These are phyloP conservation scores for Apophysomyces elegans DNA, from an alignment of 371 early-diverging fungal genomes.

Conservation along the genomic window DNA sequence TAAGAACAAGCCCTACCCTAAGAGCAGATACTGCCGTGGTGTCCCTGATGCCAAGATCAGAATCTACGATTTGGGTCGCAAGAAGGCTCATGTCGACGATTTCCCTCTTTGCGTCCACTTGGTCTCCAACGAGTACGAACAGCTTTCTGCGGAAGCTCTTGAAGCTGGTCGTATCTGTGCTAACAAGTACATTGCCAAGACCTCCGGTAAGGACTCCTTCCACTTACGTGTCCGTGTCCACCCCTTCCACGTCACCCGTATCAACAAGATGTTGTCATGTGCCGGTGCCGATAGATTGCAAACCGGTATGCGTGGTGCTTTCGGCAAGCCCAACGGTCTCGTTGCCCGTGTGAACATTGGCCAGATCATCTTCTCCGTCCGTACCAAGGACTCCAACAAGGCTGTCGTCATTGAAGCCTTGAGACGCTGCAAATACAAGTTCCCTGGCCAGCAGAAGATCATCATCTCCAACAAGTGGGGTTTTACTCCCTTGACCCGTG, in stretches of 20 bases:
- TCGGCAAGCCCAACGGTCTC: conserved; percentile 99
- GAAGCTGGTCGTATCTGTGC: conserved; percentile 99
- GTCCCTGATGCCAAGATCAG: conserved; percentile 99
- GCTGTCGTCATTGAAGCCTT: conserved; percentile 97
- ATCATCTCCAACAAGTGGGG: conserved; percentile 99
- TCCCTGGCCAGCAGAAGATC: conserved; percentile 99
- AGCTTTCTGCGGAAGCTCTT: conserved; percentile 99
- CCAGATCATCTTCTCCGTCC: conserved; percentile 98
- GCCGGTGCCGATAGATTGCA: conserved; percentile 99
- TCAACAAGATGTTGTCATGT: conserved; percentile 99
- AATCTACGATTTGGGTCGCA: conserved; percentile 99
- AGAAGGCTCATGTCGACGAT: conserved; percentile 98
- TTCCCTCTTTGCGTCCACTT: conserved; percentile 98
- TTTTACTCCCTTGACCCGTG: conserved; percentile 98
- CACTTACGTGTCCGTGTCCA: conserved; percentile 99
- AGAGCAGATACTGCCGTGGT: conserved; percentile 99
- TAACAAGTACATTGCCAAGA: conserved; percentile 99
- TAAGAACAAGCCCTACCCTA: conserved; percentile 99
- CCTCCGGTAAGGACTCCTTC: conserved; percentile 99
- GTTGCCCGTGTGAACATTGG: conserved; percentile 99
- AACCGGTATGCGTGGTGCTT: conserved; percentile 99
- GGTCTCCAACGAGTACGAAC: conserved; percentile 98
- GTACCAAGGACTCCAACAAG: conserved; percentile 97
- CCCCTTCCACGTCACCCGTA: conserved; percentile 99
- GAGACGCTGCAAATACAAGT: conserved; percentile 98